These are phyloP conservation scores for Aurinia saxatilis DNA, from an alignment of 345 rosid genomes.

Conservation along the genomic window DNA sequence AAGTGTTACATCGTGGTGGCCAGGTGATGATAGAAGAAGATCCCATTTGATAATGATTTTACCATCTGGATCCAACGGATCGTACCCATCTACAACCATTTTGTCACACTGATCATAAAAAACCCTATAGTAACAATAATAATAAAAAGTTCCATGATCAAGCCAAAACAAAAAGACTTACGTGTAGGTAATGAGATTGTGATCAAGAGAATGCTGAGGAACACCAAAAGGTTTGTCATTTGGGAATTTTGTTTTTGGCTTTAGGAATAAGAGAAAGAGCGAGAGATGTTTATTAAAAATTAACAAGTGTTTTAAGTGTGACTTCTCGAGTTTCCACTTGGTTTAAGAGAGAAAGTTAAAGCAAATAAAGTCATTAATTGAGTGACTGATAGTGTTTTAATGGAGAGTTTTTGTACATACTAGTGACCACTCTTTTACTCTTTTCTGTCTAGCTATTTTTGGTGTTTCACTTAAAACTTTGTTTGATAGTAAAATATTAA, in stretches of 20 bases:
- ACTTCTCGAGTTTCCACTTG: constrained; percentile 15
- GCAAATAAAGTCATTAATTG: constrained; percentile 2
- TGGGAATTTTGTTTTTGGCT: constrained; percentile 7
- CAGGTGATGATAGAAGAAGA: constrained; percentile 36
- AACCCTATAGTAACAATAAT: not conserved
- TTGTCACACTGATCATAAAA: not conserved
- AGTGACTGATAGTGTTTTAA: constrained; percentile 16
- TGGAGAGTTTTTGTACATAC: constrained; percentile 8
- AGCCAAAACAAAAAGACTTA: constrained; percentile 15
- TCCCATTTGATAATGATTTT: constrained; percentile 83
- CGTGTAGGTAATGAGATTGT: constrained; percentile 31
- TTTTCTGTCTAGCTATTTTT: constrained; percentile 3
- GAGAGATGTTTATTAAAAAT: not conserved
- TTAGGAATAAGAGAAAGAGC: constrained; percentile 13
- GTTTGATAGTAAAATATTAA: constrained; percentile 3
- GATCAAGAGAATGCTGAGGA: constrained; percentile 17
- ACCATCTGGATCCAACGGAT: constrained; percentile 75
- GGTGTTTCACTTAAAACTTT: not conserved
- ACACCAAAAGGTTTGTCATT: constrained; percentile 1
- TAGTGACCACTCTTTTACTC: constrained; percentile 2
- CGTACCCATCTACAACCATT: constrained; percentile 62
- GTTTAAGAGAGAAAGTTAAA: constrained; percentile 8
- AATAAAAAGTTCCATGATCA: not conserved
- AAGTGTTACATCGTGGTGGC: constrained; percentile 37
- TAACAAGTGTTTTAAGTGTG: constrained; percentile 14